Percentiles rank a stretch among this genome's conserved stretches.
These are phyloP conservation scores for Eucalyptus caleyi DNA, from an alignment of 345 rosid genomes.

Conservation along the genomic window DNA sequence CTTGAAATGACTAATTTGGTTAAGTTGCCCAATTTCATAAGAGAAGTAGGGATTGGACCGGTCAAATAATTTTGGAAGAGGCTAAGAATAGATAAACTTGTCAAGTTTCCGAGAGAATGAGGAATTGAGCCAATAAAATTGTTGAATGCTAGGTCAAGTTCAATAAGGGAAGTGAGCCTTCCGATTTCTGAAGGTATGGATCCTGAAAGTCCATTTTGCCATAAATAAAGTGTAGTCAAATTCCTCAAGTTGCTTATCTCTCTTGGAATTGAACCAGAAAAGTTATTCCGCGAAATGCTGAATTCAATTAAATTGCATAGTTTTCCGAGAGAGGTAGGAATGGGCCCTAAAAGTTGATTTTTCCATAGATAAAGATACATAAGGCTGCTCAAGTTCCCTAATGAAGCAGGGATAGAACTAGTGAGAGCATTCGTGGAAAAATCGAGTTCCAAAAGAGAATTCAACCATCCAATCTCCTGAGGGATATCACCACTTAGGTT, in stretches of 20 bases:
- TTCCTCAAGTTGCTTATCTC: not conserved
- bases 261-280: not conserved
- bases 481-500: not conserved
- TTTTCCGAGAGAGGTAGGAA: not conserved
- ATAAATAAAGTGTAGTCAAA: not conserved
- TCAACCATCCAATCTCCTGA: rapidly evolving
- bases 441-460: not conserved
- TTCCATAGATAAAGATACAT: not conserved
- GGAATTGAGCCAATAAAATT: not conserved
- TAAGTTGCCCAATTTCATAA: rapidly evolving
- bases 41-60: not conserved
- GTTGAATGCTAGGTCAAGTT: too few relatives aligned
- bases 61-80: not conserved
- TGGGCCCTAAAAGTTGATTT: not conserved
- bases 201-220: not conserved
- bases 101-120: rapidly evolving
- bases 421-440: rapidly evolving
- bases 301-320: not conserved
- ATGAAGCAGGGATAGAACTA: rapidly evolving
- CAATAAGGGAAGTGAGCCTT: rapidly evolving
- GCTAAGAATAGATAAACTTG: not conserved
- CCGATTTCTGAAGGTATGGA: too few relatives aligned
- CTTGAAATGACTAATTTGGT: not conserved
- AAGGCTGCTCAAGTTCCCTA: not conserved
- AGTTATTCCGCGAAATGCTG: rapidly evolving